phyloP scores from a whole-genome alignment of 163 green algal species.

The Coccomyxa subellipsoidea region DNA sequence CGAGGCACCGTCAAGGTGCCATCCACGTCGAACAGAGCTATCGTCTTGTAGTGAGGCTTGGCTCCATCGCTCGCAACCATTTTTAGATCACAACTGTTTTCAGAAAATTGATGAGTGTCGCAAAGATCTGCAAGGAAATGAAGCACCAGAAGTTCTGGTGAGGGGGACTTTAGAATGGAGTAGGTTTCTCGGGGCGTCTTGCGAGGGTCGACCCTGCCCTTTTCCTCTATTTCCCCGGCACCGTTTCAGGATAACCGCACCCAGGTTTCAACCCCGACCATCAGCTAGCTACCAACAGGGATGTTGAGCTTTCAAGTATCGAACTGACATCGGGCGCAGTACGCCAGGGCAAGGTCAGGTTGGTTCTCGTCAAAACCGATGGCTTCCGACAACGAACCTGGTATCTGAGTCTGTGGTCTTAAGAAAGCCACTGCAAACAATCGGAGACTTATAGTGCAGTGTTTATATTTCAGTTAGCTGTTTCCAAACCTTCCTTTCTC shows the following conservation, averaged over 20 bases:
- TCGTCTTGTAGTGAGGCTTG: constrained; percentile 22
- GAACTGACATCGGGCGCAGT: background rate
- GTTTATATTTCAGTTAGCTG: too few relatives aligned
- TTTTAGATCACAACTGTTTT: background rate
- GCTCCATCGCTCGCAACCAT: background rate
- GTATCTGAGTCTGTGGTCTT: background rate
- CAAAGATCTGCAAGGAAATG: background rate
- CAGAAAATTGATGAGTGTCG: background rate
- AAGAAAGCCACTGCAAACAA: too few relatives aligned
- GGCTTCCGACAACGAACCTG: background rate
- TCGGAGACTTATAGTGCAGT: too few relatives aligned
- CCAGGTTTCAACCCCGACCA: too few relatives aligned
- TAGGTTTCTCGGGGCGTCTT: background rate
- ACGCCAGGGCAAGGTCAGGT: background rate
- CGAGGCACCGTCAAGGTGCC: constrained; percentile 91
- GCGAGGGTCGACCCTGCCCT: background rate
- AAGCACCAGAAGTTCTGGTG: background rate
- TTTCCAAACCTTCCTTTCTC: background rate
- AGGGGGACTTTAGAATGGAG: background rate
- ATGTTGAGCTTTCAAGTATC: too few relatives aligned
- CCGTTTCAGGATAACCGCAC: background rate
- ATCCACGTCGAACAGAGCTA: constrained; percentile 99
- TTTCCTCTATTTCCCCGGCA: background rate
- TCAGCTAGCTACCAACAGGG: too few relatives aligned
- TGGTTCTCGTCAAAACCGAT: background rate